Evolutionary conservation across 2,329 filamentous ascomycete species (phyloP).

Genomic region (Atkinsonella hypoxylon): DNA sequence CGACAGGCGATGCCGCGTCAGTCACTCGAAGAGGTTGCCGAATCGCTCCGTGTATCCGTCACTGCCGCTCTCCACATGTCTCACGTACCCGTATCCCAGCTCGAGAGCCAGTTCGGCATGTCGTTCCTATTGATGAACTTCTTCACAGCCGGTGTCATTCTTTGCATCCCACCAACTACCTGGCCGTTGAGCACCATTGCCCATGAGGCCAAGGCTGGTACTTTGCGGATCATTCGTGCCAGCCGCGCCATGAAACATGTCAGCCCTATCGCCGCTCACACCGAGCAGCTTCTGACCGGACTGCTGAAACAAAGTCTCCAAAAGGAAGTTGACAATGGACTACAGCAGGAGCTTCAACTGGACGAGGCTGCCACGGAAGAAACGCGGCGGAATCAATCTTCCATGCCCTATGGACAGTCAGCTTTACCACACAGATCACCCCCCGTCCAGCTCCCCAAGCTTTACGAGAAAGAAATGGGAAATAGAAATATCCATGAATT

Average conservation of each 20-base stretch:
- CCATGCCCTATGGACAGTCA: not conserved
- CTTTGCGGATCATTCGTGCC: conserved; percentile 17
- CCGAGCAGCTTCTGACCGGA: conserved; percentile 2
- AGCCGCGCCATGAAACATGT: conserved; percentile 9
- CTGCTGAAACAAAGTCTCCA: conserved; percentile 3
- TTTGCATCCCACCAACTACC: conserved; percentile 18
- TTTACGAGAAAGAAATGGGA: not conserved
- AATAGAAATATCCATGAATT: not conserved
- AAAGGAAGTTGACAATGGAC: conserved; percentile 3
- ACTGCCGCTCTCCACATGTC: conserved; percentile 19
- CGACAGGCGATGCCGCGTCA: conserved; percentile 6
- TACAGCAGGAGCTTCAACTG: not conserved
- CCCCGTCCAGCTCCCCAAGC: not conserved
- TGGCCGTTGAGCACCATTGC: conserved; percentile 16
- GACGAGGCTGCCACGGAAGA: not conserved
- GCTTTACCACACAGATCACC: not conserved
- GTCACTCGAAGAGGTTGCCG: conserved; percentile 12
- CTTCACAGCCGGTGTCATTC: conserved; percentile 14
- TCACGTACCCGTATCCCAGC: conserved; percentile 13
- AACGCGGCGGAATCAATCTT: not conserved
- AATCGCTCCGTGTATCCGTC: conserved; percentile 14
- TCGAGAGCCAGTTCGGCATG: conserved; percentile 14
- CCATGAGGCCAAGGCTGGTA: conserved; percentile 18
- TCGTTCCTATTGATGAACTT: conserved; percentile 11
- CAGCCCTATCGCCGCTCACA: conserved; percentile 1